Evolutionary conservation across 1,139 yeast species (phyloP), one percentile per base, ranked within the genome.

Genomic region (Wickerhamomyces sp.): DNA sequence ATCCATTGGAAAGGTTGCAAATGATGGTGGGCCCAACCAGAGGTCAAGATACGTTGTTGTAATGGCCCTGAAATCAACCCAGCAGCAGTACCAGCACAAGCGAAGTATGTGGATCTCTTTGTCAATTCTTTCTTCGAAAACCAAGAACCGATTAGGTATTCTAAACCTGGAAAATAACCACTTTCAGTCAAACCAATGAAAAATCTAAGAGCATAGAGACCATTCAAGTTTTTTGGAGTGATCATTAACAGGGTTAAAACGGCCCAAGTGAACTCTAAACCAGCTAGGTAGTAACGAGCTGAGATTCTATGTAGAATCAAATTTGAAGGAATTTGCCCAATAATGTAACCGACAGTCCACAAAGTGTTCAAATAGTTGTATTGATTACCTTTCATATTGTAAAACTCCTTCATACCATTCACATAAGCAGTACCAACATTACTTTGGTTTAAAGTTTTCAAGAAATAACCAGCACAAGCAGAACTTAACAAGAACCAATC

Each of bases 1-100:
- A 72, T 62, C 75, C 77, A 71, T 46, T 70, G 68, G 66, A 75
- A 74, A 1, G 73, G 67, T 5, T 54, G 44, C 17, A 60, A 42
- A 47, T 72, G 78, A 74, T 60, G 45, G 6, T 44, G 46, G 6
- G 48, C 46, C 48, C 46, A 44, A 1, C 23, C 10, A 2, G 48
- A 41, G 6, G 31, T 26, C 17, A 44, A 20, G 23, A 46, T 44
- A 10, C 40, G 20, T 32, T 46, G 47, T 23, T 47, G 52, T 61
- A 68, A 26, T 10, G 51, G 42, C 44, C 52, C 50, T 58, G 55
- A 14, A 54, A 82, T 75, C 41, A 47, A 30, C 23, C 46, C 42
- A 26, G 52, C 50, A 15, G 52, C 52, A 5, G 48, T 37, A 21
- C 50, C 49, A 10, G 50, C 42, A 38, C 52, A 45, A 3, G 43